Conservation (phyloP, 768 basidiomycete species). For the Botryobasidium botryosum region DNA sequence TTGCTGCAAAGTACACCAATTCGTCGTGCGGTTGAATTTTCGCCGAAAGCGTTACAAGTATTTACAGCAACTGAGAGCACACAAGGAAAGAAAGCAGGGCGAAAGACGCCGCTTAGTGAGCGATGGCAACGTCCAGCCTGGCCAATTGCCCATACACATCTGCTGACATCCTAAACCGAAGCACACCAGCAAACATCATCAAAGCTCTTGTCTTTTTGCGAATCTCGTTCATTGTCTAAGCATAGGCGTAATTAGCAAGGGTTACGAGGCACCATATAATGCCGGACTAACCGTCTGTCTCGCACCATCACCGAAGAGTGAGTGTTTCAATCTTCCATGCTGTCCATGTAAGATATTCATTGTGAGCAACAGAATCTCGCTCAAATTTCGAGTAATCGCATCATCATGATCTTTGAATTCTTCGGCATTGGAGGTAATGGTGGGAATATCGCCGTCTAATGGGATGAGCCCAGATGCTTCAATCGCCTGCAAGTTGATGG, state of each 20-base stretch:
- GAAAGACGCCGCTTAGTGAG: too few species aligned
- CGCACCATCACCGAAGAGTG: slow-evolving; percentile 52
- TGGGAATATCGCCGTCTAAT: slow-evolving; percentile 65
- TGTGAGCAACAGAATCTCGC: slow-evolving; percentile 69
- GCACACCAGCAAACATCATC: slow-evolving; percentile 75
- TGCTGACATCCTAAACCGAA: slow-evolving; percentile 78
- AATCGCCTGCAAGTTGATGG: slow-evolving; percentile 43
- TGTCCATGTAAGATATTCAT: slow-evolving; percentile 85
- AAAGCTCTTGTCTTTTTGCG: slow-evolving; percentile 70
- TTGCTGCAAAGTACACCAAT: too few species aligned
- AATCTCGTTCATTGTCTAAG: slow-evolving; percentile 40
- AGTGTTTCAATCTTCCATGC: slow-evolving; percentile 59
- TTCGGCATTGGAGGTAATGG: slow-evolving; percentile 72
- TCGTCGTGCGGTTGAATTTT: too few species aligned
- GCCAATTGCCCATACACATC: slow-evolving; percentile 84
- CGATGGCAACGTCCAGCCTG: slow-evolving; percentile 48
- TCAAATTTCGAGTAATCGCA: slow-evolving; percentile 74
- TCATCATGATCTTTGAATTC: slow-evolving; percentile 79
- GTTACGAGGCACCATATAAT: slow-evolving; percentile 11
- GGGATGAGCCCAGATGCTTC: slow-evolving; percentile 80
- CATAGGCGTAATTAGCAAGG: slow-evolving; percentile 7
- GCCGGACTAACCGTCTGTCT: slow-evolving; percentile 48
- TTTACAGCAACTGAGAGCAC: too few species aligned
- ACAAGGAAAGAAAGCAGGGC: too few species aligned
- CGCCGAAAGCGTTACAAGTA: too few species aligned